Percentiles rank a stretch among this genome's conserved stretches.
These are phyloP conservation scores for Aspergillus proliferans DNA, from an alignment of 2,329 filamentous ascomycete genomes.

Conservation along the genomic window DNA sequence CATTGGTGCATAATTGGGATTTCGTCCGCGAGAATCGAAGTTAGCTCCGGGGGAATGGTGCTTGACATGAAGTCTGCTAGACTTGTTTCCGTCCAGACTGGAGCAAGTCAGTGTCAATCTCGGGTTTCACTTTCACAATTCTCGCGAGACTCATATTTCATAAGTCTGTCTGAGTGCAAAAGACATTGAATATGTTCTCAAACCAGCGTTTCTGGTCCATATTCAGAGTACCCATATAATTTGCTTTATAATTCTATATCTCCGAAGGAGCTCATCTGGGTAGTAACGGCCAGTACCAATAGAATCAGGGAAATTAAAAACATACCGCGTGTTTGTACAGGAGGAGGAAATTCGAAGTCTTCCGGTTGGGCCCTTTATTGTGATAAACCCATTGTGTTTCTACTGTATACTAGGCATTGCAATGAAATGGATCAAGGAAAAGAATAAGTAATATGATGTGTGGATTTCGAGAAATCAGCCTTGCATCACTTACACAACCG, in stretches of 20 bases:
- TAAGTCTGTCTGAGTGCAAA: neutral
- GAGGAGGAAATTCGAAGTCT: neutral
- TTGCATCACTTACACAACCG: neutral
- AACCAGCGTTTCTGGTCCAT: neutral
- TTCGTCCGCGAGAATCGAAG: neutral
- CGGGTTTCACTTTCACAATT: neutral
- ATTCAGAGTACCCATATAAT: neutral
- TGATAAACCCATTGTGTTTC: neutral
- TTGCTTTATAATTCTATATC: neutral
- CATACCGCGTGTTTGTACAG: neutral
- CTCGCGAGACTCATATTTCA: neutral
- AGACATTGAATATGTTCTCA: neutral
- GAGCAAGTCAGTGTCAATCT: neutral
- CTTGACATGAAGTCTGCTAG: neutral
- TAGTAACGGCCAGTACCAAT: neutral
- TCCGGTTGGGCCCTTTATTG: neutral
- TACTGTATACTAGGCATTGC: neutral
- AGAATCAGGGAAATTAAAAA: neutral
- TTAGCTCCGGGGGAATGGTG: neutral
- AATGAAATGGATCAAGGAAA: neutral
- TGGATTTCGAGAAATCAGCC: neutral
- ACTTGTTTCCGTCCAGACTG: neutral
- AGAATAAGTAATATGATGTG: too few relatives aligned
- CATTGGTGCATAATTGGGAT: conserved; percentile 1
- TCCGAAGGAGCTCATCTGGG: neutral